Base-by-base conservation (phyloP, 305 asterid species). In the Caryopteris hybrid region DNA sequence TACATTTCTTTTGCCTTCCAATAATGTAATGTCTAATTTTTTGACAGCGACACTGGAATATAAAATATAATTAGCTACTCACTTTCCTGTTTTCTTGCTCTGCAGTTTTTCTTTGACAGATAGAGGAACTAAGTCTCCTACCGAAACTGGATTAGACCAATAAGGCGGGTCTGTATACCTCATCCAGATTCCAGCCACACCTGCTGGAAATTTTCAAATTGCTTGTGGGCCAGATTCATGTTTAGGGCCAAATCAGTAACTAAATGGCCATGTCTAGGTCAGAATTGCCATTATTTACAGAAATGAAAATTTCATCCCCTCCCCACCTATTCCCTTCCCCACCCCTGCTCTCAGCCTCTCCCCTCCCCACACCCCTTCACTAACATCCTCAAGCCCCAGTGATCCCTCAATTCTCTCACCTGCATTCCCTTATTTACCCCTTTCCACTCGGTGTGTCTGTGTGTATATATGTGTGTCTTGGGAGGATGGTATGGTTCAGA, bases 21-120 rank as follows among this genome's bases (percentile, higher is more conserved):
- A 27, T 61, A 7, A 33, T 47, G 63, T 45, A 60, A 46, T 74
- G 34, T 61, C 27, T 22, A 48, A 33, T 43, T 13, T 57, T 20
- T 33, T 17, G 56, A 54, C 47, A 16, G 25, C 56, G 34, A 36
- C 61, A 46, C 41, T 17, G 23, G 45, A 62, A 62, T 54, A 25
- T 48, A 66, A 22, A 53, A 61, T 31, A 62, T 61, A 33, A 53
- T 42, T 36, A 68, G 42, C 69, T 38, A 71, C 84, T 80, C 69
- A 74, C 76, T 9, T 63, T 58, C 77, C 59, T 78, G 77, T 80
- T 83, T 83, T 75, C 73, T 83, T 79, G 72, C 81, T 70, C 79
- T 78, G 79, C 85, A 58, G 79, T 68, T 74, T 61, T 54, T 68
- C 62, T 43, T 68, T 74, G 70, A 68, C 79, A 74, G 79, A 45